phyloP scores from a whole-genome alignment of 1,139 yeast species.

The Lodderomyces pseudojiufengensis region DNA sequence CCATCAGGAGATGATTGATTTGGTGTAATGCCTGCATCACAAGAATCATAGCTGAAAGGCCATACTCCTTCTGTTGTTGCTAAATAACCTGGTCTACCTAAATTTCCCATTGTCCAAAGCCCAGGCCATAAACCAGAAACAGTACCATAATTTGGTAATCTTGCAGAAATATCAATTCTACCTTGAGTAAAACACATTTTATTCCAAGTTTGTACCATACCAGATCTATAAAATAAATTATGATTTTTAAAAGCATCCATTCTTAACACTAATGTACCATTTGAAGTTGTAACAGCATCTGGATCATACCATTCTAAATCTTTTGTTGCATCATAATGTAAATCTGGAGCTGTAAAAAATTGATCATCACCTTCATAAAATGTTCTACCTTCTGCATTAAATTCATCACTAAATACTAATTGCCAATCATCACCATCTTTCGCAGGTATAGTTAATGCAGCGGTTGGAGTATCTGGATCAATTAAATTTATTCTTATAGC shows the following conservation, averaged over 20 bases:
- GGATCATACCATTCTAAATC: constrained; percentile 91
- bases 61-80: constrained; percentile 83
- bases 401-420: constrained; percentile 79
- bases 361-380: constrained; percentile 84
- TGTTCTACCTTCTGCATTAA: constrained; percentile 76
- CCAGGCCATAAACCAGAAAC: constrained; percentile 87
- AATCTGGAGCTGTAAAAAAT: constrained; percentile 72
- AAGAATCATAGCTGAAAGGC: constrained; percentile 80
- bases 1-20: constrained; percentile 84
- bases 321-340: constrained; percentile 74
- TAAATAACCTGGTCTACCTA: constrained; percentile 78
- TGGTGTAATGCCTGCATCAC: constrained; percentile 90
- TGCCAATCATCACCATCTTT: constrained; percentile 61
- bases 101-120: constrained; percentile 81
- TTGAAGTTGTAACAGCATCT: constrained; percentile 66
- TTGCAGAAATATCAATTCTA: constrained; percentile 61
- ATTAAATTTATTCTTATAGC: constrained; percentile 62
- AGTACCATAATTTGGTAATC: constrained; percentile 67
- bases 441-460: constrained; percentile 44
- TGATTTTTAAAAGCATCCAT: constrained; percentile 76
- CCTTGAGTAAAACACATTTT: constrained; percentile 80
- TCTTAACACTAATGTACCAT: constrained; percentile 62
- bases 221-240: constrained; percentile 71
- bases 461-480: constrained; percentile 76
- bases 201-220: constrained; percentile 86